Base-by-base conservation (phyloP, 1,284 basidiomycete species). In the Pseudozyma sp. region DNA sequence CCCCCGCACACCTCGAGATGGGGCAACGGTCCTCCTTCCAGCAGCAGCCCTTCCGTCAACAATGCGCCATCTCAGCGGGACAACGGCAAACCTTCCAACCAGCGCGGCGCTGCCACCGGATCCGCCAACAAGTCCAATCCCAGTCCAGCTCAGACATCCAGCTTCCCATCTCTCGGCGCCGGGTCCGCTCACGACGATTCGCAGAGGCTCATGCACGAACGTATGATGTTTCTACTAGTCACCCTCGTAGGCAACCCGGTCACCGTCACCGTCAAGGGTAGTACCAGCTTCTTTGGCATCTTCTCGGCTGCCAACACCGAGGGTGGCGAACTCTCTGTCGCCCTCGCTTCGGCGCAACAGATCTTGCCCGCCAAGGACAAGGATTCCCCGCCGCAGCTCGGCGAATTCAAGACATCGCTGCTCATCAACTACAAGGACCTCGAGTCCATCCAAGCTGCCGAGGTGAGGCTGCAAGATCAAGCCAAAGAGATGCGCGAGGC, bases 281-380 rank as follows among this genome's bases (percentile, higher is more conserved):
- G 82, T 17, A 30, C 54, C 35, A 57, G 73, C 11, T 79, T 75
- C 61, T 78, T 81, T n/a, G 82, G 82, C 30, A 78, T 83, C 44
- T 70, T 83, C 30, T 78, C 77, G 3, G 58, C 71, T 11, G 78
- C 78, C 34, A 63, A 68, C 48, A 68, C 70, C 16, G 80, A 77
- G 30, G 52, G 54, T 8, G 73, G 67, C 43, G 78, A 78, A 43
- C 57, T 79, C 10, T 76, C 74, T 11, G 67, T 82, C 10, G 74
- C 78, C 9, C 69, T 83, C 29, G 46, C 74, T 3, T 70, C 73
- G 3, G 80, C 68, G 4, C 82, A 82, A 47, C 53, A 76, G 57
- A 65, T 83, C 45, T 16, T 66, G 5, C 58, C 64, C n/a, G 63
- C 58, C 35, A 53, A 68, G 35, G 50, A 48, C 11, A 57, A 44